Evolutionary conservation across 2,329 filamentous ascomycete genomes (phyloP), one percentile per base, ranked within the genome.

Genomic region (Exophiala sp.): DNA sequence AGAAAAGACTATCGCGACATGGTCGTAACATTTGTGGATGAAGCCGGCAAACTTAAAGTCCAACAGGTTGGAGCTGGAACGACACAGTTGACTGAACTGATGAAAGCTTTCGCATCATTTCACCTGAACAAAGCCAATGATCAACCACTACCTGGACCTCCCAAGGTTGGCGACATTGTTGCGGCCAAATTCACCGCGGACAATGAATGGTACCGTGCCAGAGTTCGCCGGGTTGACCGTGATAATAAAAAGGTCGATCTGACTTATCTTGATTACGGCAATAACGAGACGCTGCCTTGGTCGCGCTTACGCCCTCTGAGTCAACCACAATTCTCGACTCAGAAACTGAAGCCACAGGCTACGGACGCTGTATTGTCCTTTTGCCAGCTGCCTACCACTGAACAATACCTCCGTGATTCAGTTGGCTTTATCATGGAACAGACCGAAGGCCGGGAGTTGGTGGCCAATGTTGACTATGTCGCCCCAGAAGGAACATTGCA

Each of bases 1-100:
- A 87, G 88, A 75, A 90, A 86, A 71, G 92, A 99, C 71, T 99
- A 97, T 78, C 89, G 91, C 56, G 91, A 97, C 67, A 87, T 97
- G 35, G 82, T 95, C 58, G 84, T 99, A 64, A 97, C 94, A 47
- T 88, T 96, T 72, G 85, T 97, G 65, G 91, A 96, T 64, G 76
- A 84, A 21, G 87, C 83, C 58, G 90, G 87, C 52, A 88, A 83
- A 68, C 77, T 99, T 59, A 97, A 96, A 79, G 77, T 99, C 52
- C 94, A 99, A 70, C 84, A 95, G 67, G 84, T 97, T 60, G 91
- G 92, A 60, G 82, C 86, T 60, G 90, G 91, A 62, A 96, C 92
- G 10, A 83, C 87, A 12, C 86, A 89, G 20, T 80, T 99, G 55
- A 89, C 92, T 61, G 85, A 87, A 43, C 75, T 99, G 70, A 97